phyloP scores from a whole-genome alignment of 2,329 filamentous ascomycete species.

The Aspergillus sp. region DNA sequence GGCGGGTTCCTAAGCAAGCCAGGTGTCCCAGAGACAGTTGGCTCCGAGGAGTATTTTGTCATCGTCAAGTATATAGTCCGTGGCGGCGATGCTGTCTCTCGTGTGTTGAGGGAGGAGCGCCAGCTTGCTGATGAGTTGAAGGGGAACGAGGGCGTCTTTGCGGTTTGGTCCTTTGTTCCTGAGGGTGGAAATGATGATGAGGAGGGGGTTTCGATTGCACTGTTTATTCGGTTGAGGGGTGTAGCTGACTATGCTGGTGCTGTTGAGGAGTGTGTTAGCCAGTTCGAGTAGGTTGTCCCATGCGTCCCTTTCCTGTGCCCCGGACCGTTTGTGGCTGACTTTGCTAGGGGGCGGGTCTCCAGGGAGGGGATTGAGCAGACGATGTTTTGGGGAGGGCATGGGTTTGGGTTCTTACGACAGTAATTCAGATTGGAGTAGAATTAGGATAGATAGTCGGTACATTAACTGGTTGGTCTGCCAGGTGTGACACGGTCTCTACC shows the following conservation, averaged over 20 bases:
- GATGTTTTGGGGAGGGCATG: background rate
- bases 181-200: background rate
- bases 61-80: background rate
- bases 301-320: too few species aligned
- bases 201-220: background rate
- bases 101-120: background rate
- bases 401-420: background rate
- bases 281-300: background rate
- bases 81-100: background rate
- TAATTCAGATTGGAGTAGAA: background rate
- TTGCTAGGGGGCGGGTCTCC: background rate
- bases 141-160: background rate
- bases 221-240: background rate
- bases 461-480: background rate
- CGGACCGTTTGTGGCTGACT: background rate
- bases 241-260: background rate
- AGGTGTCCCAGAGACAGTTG: background rate
- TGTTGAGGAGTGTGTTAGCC: background rate
- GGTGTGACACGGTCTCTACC: background rate
- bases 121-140: background rate
- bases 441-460: background rate
- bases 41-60: background rate
- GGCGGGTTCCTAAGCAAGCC: background rate
- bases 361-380: background rate
- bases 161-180: background rate